Evolutionary conservation across 2,329 filamentous ascomycete species (phyloP), one percentile per base, ranked within the genome.

Genomic region (Dactylellina cionopaga): DNA sequence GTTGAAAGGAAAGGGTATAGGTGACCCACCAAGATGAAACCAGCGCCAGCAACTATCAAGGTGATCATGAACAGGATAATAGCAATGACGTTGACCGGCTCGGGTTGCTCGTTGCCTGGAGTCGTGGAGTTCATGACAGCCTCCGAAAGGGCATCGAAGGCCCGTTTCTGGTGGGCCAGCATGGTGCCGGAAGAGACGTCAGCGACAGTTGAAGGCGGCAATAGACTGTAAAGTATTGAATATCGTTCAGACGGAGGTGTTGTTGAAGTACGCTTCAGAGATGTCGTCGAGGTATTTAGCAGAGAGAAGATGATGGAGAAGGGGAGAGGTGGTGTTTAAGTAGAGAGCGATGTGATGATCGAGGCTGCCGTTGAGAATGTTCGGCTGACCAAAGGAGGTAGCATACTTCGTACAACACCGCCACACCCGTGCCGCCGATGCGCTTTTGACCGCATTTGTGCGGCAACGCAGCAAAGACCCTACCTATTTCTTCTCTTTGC

Each of bases 11-110:
- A 1, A 27, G 29, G 41, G 54, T 37, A 10, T 33, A 27, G 19
- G 27, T 22, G 13, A 52, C 35, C 15, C 47, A 69, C 64, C 49
- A 71, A 44, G 37, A 71, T 71, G 49, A 71, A 71, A 15, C 66
- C 60, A 13, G 58, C 66, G n/a, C 51, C 66, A 33, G 66, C 66
- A 33, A 51, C 29, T 19, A 73, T 33, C 2, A 73, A 39, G 3
- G 62, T 66, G 5, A 73, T 17, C 46, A 73, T 73, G 55, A 73
- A 66, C 9, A 73, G 22, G 25, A 73, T 62, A 24, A 73, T 65
- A 11, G 69, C 69, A 44, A 73, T 44, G 24, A 73, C 62, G 59
- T 73, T 73, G 51, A 64, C 44, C 7, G 66, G 51, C 22, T 71
- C 69, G 10, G 69, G 60, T 24, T 66, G 55, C 15, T 70, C 60